phyloP scores from a whole-genome alignment of 139 green algal species.

The Coelastrella sp. region DNA sequence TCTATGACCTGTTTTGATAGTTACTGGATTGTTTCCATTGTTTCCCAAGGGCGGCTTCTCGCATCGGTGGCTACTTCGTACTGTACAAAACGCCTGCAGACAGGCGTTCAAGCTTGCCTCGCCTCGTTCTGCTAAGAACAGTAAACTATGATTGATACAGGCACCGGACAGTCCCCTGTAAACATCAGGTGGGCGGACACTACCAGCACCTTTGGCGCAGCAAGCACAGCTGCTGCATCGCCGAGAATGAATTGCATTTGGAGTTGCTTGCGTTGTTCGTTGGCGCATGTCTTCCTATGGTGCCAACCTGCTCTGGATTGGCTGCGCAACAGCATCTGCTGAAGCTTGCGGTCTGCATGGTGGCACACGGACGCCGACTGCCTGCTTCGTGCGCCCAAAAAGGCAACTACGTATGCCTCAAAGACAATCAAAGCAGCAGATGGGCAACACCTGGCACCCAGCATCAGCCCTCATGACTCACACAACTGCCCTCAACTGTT shows the following conservation, averaged over 20 bases:
- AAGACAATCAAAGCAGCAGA: too few species aligned
- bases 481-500: background rate
- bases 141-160: constrained; percentile 40
- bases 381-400: too few species aligned
- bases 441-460: too few species aligned
- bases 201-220: background rate
- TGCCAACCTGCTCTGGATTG: background rate
- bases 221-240: too few species aligned
- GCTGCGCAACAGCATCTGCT: background rate
- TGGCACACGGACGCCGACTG: background rate
- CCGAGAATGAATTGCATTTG: too few species aligned
- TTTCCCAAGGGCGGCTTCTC: too few species aligned
- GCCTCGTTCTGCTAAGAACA: too few species aligned
- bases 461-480: background rate
- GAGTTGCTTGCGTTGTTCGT: too few species aligned
- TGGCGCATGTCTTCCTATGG: too few species aligned
- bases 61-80: background rate
- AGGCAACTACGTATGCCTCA: too few species aligned
- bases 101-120: background rate
- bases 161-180: constrained; percentile 14
- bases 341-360: background rate
- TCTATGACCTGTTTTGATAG: too few species aligned
- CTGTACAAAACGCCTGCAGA: background rate
- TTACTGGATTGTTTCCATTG: too few species aligned
- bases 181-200: constrained; percentile 29